Evolutionary conservation across 208 protist genomes (phyloP).

Genomic region (Wallacemonas sp.): DNA sequence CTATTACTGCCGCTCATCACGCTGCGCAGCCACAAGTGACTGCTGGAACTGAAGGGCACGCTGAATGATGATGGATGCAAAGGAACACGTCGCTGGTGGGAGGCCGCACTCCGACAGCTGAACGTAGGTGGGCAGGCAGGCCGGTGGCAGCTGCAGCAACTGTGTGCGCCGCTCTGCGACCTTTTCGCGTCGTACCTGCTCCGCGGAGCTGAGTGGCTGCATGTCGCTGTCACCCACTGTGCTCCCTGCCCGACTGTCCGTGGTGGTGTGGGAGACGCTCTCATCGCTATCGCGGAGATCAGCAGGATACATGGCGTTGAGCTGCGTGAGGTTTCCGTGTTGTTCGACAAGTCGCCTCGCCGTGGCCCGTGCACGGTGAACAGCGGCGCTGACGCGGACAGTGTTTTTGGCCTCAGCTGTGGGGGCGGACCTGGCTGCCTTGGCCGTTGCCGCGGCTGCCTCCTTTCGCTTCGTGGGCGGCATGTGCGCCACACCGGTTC

Average conservation of each 20-base stretch:
- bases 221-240: neutral
- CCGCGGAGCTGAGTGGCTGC: neutral
- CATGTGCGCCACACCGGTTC: neutral
- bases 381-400: too few species aligned
- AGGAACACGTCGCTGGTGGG: constrained; percentile 23
- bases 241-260: too few species aligned
- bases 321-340: constrained; percentile 26
- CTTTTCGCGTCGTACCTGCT: neutral
- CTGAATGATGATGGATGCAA: constrained; percentile 27
- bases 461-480: neutral
- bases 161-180: neutral
- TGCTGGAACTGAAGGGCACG: constrained; percentile 6
- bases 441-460: neutral
- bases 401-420: too few species aligned
- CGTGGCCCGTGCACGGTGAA: neutral
- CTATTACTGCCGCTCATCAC: too few species aligned
- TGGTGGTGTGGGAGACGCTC: too few species aligned
- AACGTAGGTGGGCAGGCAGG: constrained; percentile 25
- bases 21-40: constrained; percentile 1
- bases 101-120: constrained; percentile 36
- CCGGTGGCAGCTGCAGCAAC: constrained; percentile 17
- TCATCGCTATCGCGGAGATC: too few species aligned
- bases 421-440: neutral
- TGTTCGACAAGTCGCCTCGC: constrained; percentile 12
- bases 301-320: constrained; percentile 19